These are phyloP conservation scores for Sporothrix luriei DNA, from an alignment of 2,329 filamentous ascomycete species.

Conservation along the genomic window DNA sequence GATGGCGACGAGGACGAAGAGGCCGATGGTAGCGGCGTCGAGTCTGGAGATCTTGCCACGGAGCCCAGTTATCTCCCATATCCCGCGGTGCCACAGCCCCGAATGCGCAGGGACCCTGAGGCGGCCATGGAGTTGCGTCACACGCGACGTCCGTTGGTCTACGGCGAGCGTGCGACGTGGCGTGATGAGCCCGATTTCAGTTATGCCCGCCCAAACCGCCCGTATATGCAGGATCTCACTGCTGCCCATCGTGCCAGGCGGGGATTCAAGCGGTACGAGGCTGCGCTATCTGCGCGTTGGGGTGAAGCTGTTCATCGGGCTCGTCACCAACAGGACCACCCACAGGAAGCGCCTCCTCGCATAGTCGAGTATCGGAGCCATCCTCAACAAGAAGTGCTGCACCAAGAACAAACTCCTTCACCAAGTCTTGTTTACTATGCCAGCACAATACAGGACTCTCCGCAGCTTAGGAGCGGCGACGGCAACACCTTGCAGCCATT, in stretches of 20 bases:
- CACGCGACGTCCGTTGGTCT: background rate
- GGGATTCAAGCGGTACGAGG: slow-evolving; percentile 53
- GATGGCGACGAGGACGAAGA: slow-evolving; percentile 47
- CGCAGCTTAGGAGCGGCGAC: background rate
- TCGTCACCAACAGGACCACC: slow-evolving; percentile 30
- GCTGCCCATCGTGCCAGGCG: slow-evolving; percentile 36
- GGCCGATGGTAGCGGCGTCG: slow-evolving; percentile 35
- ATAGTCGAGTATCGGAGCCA: background rate
- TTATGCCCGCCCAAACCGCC: background rate
- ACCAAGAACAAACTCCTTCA: background rate
- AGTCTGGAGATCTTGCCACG: slow-evolving; percentile 29
- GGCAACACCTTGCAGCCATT: background rate
- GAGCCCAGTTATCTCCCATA: slow-evolving; percentile 11
- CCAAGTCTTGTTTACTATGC: background rate
- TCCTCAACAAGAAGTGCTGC: background rate
- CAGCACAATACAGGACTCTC: background rate
- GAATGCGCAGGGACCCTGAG: background rate
- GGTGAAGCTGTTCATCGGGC: slow-evolving; percentile 41
- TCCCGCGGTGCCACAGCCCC: background rate
- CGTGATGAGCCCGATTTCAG: background rate
- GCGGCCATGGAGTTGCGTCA: background rate
- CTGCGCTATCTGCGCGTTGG: slow-evolving; percentile 41
- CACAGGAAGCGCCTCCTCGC: background rate
- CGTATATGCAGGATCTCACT: background rate
- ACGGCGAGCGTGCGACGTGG: slow-evolving; percentile 5